Conservation (phyloP, 371 early-diverging fungal genomes). For the Mucor saturninus region DNA sequence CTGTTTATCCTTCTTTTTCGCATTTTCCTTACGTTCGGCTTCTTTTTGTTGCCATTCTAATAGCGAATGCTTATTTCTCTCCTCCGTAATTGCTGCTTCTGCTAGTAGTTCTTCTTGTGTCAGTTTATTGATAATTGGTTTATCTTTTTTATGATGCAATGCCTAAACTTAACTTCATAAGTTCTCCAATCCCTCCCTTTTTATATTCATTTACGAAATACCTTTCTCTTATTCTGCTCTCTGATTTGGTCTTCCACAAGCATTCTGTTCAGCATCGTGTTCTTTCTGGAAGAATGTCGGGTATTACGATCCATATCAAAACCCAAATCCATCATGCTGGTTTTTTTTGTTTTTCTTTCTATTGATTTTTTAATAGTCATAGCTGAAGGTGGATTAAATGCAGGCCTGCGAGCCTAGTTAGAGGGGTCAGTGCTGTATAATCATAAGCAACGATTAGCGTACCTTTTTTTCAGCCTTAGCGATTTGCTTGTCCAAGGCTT, state of each 20-base stretch:
- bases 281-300: conserved; percentile 63
- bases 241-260: conserved; percentile 58
- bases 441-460: background rate
- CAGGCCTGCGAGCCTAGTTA: conserved; percentile 24
- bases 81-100: conserved; percentile 65
- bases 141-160: conserved; percentile 52
- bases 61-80: conserved; percentile 56
- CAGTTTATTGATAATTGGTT: conserved; percentile 44
- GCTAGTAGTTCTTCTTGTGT: conserved; percentile 66
- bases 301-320: conserved; percentile 25
- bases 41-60: conserved; percentile 65
- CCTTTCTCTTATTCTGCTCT: conserved; percentile 53
- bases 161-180: conserved; percentile 12
- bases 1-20: conserved; percentile 52
- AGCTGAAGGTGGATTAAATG: conserved; percentile 12
- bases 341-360: conserved; percentile 9
- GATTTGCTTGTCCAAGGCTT: conserved; percentile 47
- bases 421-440: too few species aligned
- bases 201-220: conserved; percentile 11
- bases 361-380: conserved; percentile 16
- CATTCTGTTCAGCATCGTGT: conserved; percentile 58
- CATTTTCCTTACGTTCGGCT: conserved; percentile 46
- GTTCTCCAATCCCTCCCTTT: background rate
- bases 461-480: conserved; percentile 44
- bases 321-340: background rate